Base-by-base conservation (phyloP, 257 asterid genomes). In the Jasminum sambac region DNA sequence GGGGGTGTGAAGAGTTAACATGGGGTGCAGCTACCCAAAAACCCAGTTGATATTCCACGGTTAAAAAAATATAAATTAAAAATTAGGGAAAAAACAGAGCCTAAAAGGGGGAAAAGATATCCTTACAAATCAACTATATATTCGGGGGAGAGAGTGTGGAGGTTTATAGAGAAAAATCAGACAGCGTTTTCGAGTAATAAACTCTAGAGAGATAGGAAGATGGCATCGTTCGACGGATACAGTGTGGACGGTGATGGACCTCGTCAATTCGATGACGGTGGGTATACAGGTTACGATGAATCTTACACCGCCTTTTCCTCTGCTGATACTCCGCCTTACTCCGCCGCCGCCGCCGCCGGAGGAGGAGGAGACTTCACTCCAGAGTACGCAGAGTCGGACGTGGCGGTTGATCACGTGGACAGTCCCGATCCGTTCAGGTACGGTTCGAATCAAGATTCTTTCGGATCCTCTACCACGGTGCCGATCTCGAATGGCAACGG, bases 221-320 rank as follows among this genome's bases (percentile, higher is more conserved):
- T 91, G 98, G 85, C 89, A 71, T 84, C 96, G 61, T 85, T 90
- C 76, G 96, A 88, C 79, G 82, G 92, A 37, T 87, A 83, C 80
- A 84, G 87, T 77, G 63, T 79, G 79, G 96, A 87, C 74, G 92
- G 86, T 21, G 95, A 82, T 39, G 81, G 76, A 72, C 67, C 89
- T 61, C 76, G 77, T 59, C 69, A 89, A 16, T 84, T 82, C 69
- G 89, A 81, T 24, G 92, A 84, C 71, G 86, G 84, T 30, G 86
- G 82, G 6, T 85, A 87, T 83, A 77, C 86, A 41, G 77, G 74
- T 68, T 84, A 63, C 78, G 89, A 73, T 37, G 84, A 81, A 6
- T 80, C 90, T 40, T 78, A 79, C 81, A 42, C 87, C 8, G 84
- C 79, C 67, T 83, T 79, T 72, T 75, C 91, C 73, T 67, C 88